Percentiles rank a stretch among this genome's conserved stretches.
These are phyloP conservation scores for Cladosporium phlei DNA, from an alignment of 2,329 filamentous ascomycete genomes.

Conservation along the genomic window DNA sequence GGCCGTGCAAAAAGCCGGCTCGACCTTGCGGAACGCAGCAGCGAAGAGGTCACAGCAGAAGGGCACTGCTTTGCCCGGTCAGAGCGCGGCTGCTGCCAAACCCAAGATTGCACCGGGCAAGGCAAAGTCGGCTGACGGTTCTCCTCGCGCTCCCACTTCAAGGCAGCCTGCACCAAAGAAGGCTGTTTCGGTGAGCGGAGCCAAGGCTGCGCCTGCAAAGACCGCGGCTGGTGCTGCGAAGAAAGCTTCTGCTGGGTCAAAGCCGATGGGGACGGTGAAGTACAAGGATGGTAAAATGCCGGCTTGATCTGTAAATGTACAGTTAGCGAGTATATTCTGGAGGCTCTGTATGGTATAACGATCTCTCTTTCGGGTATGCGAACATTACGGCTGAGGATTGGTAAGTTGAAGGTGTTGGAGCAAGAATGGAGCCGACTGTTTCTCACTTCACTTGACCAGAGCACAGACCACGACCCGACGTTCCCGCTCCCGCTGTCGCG, in stretches of 20 bases:
- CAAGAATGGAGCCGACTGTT: neutral
- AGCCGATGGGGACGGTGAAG: conserved; percentile 26
- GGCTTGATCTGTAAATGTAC: conserved; percentile 5
- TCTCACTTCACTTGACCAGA: neutral
- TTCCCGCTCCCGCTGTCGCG: neutral
- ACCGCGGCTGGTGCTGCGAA: conserved; percentile 12
- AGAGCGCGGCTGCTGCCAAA: conserved; percentile 14
- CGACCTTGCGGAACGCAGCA: conserved; percentile 24
- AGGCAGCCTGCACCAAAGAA: conserved; percentile 9
- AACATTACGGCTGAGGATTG: neutral
- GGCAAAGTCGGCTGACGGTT: conserved; percentile 12
- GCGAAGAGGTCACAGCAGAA: conserved; percentile 25
- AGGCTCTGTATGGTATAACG: neutral
- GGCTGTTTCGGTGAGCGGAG: conserved; percentile 9
- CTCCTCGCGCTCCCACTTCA: conserved; percentile 5
- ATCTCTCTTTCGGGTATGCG: neutral
- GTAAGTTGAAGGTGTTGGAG: neutral
- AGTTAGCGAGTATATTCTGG: neutral
- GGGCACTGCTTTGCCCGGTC: conserved; percentile 23
- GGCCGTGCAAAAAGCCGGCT: conserved; percentile 29
- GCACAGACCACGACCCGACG: neutral
- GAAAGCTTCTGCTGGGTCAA: conserved; percentile 17
- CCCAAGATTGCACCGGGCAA: conserved; percentile 3
- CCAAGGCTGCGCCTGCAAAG: conserved; percentile 9
- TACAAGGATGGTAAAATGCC: conserved; percentile 22